Evolutionary conservation across 2,329 filamentous ascomycete species (phyloP).

Genomic region (Penicillium thymicola): DNA sequence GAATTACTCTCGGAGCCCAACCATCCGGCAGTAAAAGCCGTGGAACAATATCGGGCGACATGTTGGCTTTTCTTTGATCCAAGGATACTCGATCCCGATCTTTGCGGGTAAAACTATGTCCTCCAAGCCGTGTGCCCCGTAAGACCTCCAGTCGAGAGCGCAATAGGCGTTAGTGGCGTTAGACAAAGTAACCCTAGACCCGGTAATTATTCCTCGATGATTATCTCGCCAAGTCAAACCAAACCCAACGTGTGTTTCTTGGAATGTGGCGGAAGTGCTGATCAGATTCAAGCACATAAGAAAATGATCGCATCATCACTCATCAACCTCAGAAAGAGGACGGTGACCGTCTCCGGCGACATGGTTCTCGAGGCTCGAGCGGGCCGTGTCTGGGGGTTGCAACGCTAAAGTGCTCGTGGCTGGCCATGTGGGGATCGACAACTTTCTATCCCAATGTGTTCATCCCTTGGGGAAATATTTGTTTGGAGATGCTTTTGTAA

Average conservation of each 20-base stretch:
- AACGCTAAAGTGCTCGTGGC: conserved; percentile 8
- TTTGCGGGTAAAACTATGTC: not conserved
- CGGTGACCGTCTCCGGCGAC: conserved; percentile 3
- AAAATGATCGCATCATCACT: conserved; percentile 1
- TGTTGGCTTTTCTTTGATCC: not conserved
- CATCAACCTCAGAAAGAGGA: not conserved
- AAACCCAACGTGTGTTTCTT: not conserved
- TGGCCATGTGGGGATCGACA: conserved; percentile 15
- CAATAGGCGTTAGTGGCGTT: not conserved
- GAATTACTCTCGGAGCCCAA: not conserved
- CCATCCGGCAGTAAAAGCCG: not conserved
- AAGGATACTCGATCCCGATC: not conserved
- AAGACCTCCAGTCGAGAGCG: not conserved
- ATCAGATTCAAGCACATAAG: not conserved
- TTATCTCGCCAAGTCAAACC: not conserved
- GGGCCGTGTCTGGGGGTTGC: not conserved
- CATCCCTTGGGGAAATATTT: not conserved
- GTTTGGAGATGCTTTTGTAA: not conserved
- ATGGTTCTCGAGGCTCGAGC: not conserved
- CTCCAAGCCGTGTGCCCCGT: not conserved
- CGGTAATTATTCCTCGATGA: not conserved
- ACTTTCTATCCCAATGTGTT: not conserved
- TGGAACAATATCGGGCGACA: not conserved
- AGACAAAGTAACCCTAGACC: not conserved
- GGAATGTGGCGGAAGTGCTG: not conserved